phyloP scores from a whole-genome alignment of 2,329 filamentous ascomycete species.

The Verticillium klebahnii region DNA sequence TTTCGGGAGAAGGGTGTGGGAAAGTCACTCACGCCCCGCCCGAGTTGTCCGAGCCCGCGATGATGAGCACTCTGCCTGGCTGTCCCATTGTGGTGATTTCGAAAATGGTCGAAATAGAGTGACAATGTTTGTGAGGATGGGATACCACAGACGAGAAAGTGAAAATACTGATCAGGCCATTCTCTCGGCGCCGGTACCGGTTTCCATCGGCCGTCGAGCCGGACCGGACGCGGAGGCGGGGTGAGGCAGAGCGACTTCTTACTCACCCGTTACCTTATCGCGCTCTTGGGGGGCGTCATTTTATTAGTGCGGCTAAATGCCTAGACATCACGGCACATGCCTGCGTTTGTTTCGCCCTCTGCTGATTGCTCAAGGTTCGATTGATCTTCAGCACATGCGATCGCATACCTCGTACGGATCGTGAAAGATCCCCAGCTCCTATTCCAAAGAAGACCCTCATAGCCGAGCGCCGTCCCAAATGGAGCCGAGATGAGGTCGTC shows the following conservation, averaged over 20 bases:
- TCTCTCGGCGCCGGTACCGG: conserved; percentile 3
- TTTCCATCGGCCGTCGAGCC: neutral
- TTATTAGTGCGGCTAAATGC: neutral
- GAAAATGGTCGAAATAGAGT: neutral
- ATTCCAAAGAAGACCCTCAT: neutral
- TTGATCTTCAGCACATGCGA: neutral
- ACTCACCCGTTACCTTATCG: neutral
- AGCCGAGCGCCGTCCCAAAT: neutral
- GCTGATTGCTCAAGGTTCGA: neutral
- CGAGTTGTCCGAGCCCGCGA: conserved; percentile 87
- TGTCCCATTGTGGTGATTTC: conserved; percentile 24
- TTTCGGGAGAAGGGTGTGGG: neutral
- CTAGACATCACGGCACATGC: neutral
- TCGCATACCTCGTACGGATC: neutral
- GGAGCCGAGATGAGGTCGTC: neutral
- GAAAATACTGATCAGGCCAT: neutral
- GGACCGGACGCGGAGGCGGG: neutral
- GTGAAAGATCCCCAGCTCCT: neutral
- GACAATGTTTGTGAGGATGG: neutral
- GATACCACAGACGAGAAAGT: neutral
- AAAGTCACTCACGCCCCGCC: conserved; percentile 66
- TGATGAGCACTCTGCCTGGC: conserved; percentile 61
- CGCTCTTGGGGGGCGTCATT: no score
- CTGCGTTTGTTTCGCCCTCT: neutral
- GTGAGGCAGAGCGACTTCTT: neutral